A percentile compares a stretch with the other conserved stretches of the same genome.
Evolutionary conservation across 495 filamentous ascomycete species (phyloP).

Genomic region (Opeltia flavorubescens): DNA sequence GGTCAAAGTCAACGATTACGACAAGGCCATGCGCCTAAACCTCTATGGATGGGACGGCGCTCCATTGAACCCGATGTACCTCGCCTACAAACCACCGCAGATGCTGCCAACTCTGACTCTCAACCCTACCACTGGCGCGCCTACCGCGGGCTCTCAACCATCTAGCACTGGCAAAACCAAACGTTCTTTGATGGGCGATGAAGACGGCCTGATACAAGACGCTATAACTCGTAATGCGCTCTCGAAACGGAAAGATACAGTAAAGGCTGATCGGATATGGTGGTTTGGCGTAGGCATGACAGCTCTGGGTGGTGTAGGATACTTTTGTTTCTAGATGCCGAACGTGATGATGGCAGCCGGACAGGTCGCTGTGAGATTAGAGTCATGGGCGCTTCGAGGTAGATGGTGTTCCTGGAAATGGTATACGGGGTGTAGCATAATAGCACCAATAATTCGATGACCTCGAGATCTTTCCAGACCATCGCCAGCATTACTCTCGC

Average conservation of each 20-base stretch:
- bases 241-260: slow-evolving; percentile 28
- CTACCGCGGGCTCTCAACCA: slow-evolving; percentile 22
- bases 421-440: too few relatives aligned
- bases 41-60: slow-evolving; percentile 50
- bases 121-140: slow-evolving; percentile 35
- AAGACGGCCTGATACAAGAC: slow-evolving; percentile 15
- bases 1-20: slow-evolving; percentile 47
- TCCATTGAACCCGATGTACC: slow-evolving; percentile 60
- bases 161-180: slow-evolving; percentile 22
- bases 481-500: neutral
- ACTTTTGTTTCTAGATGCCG: slow-evolving; percentile 25
- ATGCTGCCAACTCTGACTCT: slow-evolving; percentile 64
- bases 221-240: slow-evolving; percentile 31
- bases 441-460: too few relatives aligned
- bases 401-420: too few relatives aligned
- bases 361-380: neutral
- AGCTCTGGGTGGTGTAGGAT: slow-evolving; percentile 42
- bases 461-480: too few relatives aligned
- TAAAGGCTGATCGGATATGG: slow-evolving; percentile 46
- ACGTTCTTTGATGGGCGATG: slow-evolving; percentile 17
- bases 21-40: slow-evolving; percentile 48
- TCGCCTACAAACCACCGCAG: slow-evolving; percentile 51
- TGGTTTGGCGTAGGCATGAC: slow-evolving; percentile 59
- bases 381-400: too few relatives aligned
- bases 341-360: neutral